Evolutionary conservation across 2,329 filamentous ascomycete genomes (phyloP), one percentile per base, ranked within the genome.

Genomic region (Aotearoamyces nothofagi): DNA sequence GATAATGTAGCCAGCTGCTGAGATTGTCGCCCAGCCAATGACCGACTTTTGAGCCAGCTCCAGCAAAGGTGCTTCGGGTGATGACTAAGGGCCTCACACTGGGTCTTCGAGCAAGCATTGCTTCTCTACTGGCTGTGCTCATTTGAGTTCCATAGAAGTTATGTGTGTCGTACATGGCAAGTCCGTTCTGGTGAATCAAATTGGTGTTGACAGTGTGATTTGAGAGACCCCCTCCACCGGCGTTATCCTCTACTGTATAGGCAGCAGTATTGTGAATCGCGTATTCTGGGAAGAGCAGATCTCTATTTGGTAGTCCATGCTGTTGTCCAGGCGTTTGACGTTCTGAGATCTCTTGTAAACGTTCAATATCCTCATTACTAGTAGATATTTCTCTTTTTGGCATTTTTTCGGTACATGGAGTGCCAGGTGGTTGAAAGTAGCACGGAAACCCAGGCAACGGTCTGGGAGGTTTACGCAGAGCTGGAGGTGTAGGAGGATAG

Each of bases 11-110:
- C 69, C 77, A 87, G 9, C 68, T 63, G 7, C 15, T 26, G 3
- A 82, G 0, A 82, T 90, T 7, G 79, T 78, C 34, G 78, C 78
- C 32, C 83, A 59, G 39, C 86, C 79, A 92, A 51, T 90, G 81
- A 1, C 79, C 81, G 1, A 79, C 75, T 56, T 67, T 78, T 47
- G 69, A 71, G 2, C 83, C 82, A 1, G 70, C 70, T 3, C 82
- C 81, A 7, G 79, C 65, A 44, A 87, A 90, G 1, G 81, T 90
- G 22, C 76, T 81, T 10, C 83, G 73, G 0, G 78, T 79, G 43
- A 92, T 83, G 45, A 92, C 78, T 53, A 92, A 81, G 1, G 83
- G 83, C 0, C 83, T 71, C 49, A 79, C 78, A 9, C 56, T 60
- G 0, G 77, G 70, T 34, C 70, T 69, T 11, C 80, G 59, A 2